Evolutionary conservation across 108 stramenopile species (phyloP), one percentile per base, ranked within the genome.

Genomic region (Cyclotella baltica): DNA sequence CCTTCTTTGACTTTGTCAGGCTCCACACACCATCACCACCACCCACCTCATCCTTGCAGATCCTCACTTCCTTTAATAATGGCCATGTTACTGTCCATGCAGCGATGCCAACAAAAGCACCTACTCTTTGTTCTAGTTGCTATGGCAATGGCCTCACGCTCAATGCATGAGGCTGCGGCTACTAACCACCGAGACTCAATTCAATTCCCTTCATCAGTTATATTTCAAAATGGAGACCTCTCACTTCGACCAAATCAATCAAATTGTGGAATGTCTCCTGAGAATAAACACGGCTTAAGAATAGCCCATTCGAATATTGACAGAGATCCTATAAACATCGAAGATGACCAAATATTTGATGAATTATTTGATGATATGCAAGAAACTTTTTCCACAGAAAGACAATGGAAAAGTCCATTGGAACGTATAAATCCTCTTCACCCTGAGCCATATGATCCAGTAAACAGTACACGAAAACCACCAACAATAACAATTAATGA

Each of bases 391-490:
- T 61, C 37, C 8, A 4, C 4, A 5, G 43, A 70, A 0, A 19
- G 61, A 11, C 59, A 53, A 27, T 72, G 77, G 77, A 34, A 58
- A 47, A 78, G 77, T 28, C 77, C 77, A 66, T 48, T 78, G 53
- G 77, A 78, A 43, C 47, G 13, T 28, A 48, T 78, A 30, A 25
- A 47, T 11, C 64, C 77, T 4, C 70, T 72, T 0, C 63, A 70
- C 33, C 46, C 77, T 19, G 8, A 25, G 4, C 62, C 29, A 27
- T 30, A n/a, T 27, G 48, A 77, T 37, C 20, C 31, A 69, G 28
- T 25, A 50, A 43, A 53, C 18, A 18, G n/a, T 19, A 55, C 34
- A 62, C 20, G 20, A 59, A 2, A 64, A 37, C 64, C 50, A 52
- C 63, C 8, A 15, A 25, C 27, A 8, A 64, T 15, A 64, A 64